phyloP scores from a whole-genome alignment of 805 yeast species.

The Cyberlindnera misumaiensis region DNA sequence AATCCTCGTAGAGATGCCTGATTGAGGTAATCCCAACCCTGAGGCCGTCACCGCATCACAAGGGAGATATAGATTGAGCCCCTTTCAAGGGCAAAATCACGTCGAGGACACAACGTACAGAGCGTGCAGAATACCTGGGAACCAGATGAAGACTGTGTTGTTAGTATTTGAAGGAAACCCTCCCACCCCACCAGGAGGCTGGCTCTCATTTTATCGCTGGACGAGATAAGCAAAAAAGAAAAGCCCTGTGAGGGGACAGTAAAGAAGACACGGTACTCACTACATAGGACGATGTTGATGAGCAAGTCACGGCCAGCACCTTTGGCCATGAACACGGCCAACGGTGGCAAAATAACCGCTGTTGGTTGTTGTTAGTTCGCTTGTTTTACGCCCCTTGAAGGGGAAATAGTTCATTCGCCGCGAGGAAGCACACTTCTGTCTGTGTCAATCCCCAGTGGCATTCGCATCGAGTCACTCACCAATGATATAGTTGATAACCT shows the following conservation, averaged over 20 bases:
- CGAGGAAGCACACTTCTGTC: too few species aligned
- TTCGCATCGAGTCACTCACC: slow-evolving; percentile 22
- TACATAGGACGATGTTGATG: slow-evolving; percentile 56
- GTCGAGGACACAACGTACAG: slow-evolving; percentile 44
- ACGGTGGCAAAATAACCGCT: slow-evolving; percentile 67
- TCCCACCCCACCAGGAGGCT: too few species aligned
- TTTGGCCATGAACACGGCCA: slow-evolving; percentile 64
- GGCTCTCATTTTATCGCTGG: too few species aligned
- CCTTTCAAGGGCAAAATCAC: background rate
- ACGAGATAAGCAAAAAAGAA: too few species aligned
- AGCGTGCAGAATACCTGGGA: slow-evolving; percentile 80
- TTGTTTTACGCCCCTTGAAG: background rate
- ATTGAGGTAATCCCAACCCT: too few species aligned
- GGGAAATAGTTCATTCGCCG: too few species aligned
- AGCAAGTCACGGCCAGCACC: slow-evolving; percentile 62
- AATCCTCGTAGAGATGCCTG: too few species aligned
- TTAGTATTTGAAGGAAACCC: too few species aligned
- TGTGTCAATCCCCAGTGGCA: too few species aligned
- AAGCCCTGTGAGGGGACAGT: too few species aligned
- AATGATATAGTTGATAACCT: slow-evolving; percentile 30
- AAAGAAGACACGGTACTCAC: slow-evolving; percentile 20
- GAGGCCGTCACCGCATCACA: too few species aligned
- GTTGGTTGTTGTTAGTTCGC: background rate
- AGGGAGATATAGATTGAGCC: too few species aligned
- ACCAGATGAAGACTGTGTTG: slow-evolving; percentile 43